Conservation (phyloP, 2,329 filamentous ascomycete species). For the Plectosphaerella sp. region DNA sequence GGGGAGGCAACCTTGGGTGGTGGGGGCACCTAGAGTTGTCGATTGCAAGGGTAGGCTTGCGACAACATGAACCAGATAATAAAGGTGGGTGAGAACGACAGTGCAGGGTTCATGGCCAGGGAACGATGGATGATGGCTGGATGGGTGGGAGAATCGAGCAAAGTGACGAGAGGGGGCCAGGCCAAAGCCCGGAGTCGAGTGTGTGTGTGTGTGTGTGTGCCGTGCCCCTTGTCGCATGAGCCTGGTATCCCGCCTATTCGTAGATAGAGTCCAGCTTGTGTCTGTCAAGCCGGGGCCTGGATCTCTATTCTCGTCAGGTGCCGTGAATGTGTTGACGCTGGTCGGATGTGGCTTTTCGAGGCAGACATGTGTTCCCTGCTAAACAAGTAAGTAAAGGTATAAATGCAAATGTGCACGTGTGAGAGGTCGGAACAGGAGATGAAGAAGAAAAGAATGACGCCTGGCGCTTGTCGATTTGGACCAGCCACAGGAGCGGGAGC, state of each 20-base stretch:
- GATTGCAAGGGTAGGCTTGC: neutral
- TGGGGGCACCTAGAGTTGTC: neutral
- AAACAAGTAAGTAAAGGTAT: too few species aligned
- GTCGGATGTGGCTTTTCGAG: too few species aligned
- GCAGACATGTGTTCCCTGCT: too few species aligned
- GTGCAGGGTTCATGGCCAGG: neutral
- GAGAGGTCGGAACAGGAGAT: too few species aligned
- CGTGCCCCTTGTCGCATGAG: neutral
- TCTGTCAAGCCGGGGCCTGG: neutral
- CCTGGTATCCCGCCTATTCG: neutral
- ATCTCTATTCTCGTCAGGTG: too few species aligned
- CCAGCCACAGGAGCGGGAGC: too few species aligned
- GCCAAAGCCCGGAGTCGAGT: neutral
- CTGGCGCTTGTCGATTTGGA: too few species aligned
- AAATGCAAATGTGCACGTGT: too few species aligned
- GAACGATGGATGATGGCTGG: neutral
- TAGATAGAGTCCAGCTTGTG: conserved; percentile 3
- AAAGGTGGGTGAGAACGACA: neutral
- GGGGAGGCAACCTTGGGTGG: neutral
- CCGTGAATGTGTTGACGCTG: too few species aligned
- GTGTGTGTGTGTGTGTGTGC: too few species aligned
- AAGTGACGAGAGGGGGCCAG: neutral
- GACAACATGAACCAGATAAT: neutral
- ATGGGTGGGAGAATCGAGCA: neutral
- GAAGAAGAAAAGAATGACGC: too few species aligned